Base-by-base conservation (phyloP, 768 basidiomycete genomes). In the Lenzites betulinus region DNA sequence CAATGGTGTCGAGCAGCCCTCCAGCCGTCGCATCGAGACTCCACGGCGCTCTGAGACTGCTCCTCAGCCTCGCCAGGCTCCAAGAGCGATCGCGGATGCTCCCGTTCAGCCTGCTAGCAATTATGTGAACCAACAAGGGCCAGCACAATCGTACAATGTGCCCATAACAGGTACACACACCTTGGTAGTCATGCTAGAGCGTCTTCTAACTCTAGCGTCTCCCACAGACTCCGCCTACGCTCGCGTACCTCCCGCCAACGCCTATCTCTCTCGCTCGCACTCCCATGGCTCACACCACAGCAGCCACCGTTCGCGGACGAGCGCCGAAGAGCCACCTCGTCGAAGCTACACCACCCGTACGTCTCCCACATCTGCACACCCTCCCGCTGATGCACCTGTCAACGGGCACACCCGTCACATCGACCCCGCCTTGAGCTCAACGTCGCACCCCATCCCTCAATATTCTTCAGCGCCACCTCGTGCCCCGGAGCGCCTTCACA, bases 1-100 rank as follows among this genome's bases (percentile, higher is more conserved):
- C 66, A 91, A 93, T 58, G 90, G 90, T 12, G 71, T 88, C 30
- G 79, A 81, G 12, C 81, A 80, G 41, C 61, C 67, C 2, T 3
- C 58, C 0, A 50, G 33, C 18, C 46, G 56, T 13, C 43, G 25
- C 22, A 48, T 62, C 13, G 61, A 58, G 22, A 56, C 38, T 4
- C 39, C 61, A 6, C 39, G 53, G n/a, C 62, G 53, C 20, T 54
- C 60, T 9, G 49, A 41, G 23, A 50, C 53, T 9, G 54, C 33
- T 9, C 48, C 48, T 8, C 39, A 46, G 2, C 35, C 53, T 0
- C 60, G 39, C 22, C 62, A 59, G 15, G 39, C 36, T 5, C 61
- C 61, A 9, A 38, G 47, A 20, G 28, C 61, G 4, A 58, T 63
- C 39, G 39, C 56, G 23, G 46, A 63, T 39, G 30, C 28, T 15